A percentile compares a stretch with the other conserved stretches of the same genome.
Conservation (phyloP, 352 stramenopile genomes). For the Phytophthora pluvialis region DNA sequence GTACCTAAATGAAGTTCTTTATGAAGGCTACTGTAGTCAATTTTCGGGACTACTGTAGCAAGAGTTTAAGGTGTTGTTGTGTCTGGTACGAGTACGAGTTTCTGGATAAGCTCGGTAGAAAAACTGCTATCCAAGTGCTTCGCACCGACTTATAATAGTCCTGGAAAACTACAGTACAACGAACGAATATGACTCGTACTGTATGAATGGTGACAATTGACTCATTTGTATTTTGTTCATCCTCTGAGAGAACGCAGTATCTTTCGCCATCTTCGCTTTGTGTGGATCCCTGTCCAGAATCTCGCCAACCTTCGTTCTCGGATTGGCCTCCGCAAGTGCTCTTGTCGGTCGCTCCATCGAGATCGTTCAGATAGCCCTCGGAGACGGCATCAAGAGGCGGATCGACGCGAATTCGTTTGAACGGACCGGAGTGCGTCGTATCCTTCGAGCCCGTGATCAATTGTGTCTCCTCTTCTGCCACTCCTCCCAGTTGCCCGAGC, state of each 20-base stretch:
- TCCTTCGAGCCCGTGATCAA: neutral
- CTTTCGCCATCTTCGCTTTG: neutral
- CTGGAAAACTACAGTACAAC: neutral
- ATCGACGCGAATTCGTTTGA: conserved; percentile 9
- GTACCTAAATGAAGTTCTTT: too few relatives aligned
- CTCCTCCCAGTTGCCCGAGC: neutral
- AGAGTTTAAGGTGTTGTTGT: too few relatives aligned
- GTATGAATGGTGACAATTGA: neutral
- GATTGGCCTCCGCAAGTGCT: neutral
- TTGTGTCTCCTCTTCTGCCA: neutral
- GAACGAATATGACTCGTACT: neutral
- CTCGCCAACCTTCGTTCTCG: conserved; percentile 7
- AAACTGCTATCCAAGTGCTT: too few relatives aligned
- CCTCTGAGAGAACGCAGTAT: neutral
- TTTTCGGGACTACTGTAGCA: too few relatives aligned
- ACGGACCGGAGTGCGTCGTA: neutral
- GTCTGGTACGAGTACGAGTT: too few relatives aligned
- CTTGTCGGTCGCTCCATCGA: neutral
- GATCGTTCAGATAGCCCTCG: conserved; percentile 2
- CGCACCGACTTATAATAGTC: too few relatives aligned
- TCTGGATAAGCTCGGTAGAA: too few relatives aligned
- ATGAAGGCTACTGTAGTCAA: too few relatives aligned
- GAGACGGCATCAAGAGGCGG: neutral
- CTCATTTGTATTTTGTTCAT: conserved; percentile 2
- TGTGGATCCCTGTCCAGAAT: neutral